Percentiles rank a stretch among this genome's conserved stretches.
These are phyloP conservation scores for Hemileccinum impolitum DNA, from an alignment of 768 basidiomycete genomes.

Conservation along the genomic window DNA sequence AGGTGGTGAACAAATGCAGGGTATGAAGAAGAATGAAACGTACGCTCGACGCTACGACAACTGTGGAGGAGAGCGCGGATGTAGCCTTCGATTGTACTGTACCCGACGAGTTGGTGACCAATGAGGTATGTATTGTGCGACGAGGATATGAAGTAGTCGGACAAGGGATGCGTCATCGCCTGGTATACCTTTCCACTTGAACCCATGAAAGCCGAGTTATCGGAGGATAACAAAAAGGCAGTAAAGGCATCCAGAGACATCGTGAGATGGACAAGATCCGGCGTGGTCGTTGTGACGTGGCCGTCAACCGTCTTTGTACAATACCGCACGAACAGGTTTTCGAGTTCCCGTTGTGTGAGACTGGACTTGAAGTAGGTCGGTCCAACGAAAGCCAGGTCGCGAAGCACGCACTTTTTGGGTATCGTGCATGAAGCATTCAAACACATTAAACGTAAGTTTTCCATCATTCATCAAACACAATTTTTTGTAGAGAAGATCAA, in stretches of 20 bases:
- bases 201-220: conserved; percentile 62
- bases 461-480: conserved; percentile 33
- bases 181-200: conserved; percentile 57
- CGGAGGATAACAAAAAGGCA: conserved; percentile 74
- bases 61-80: conserved; percentile 86
- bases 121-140: conserved; percentile 93
- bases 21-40: conserved; percentile 28
- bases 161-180: conserved; percentile 86
- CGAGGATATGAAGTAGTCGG: conserved; percentile 85
- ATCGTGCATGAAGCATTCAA: conserved; percentile 49
- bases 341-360: conserved; percentile 33
- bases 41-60: conserved; percentile 92
- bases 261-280: conserved; percentile 10
- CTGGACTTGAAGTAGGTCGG: conserved; percentile 32
- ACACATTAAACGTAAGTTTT: conserved; percentile 35
- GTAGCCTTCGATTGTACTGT: conserved; percentile 89
- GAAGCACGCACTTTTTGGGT: conserved; percentile 45
- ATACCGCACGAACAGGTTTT: conserved; percentile 37
- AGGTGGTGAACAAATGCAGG: background rate
- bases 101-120: conserved; percentile 82
- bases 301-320: conserved; percentile 11
- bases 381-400: background rate
- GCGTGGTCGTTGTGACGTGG: background rate
- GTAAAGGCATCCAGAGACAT: conserved; percentile 65
- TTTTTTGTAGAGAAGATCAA: conserved; percentile 60